Evolutionary conservation across 2,329 filamentous ascomycete species (phyloP), one percentile per base, ranked within the genome.

Genomic region (Colletotrichum camelliae): DNA sequence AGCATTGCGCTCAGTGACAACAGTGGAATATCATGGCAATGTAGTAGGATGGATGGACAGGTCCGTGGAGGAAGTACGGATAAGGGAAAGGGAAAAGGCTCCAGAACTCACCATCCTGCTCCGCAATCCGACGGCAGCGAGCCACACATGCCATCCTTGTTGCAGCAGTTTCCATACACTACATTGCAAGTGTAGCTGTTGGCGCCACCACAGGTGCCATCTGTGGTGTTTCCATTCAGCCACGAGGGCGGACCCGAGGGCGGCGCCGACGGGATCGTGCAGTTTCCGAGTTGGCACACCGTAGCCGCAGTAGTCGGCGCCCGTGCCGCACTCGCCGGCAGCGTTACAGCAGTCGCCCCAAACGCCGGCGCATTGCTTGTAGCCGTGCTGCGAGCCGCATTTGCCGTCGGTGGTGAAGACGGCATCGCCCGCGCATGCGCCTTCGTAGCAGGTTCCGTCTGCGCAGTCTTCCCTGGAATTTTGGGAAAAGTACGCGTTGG

Each of bases 381-480:
- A 77, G 27, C 80, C 80, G 77, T 85, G 69, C 4, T 79, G 21
- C 5, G 73, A 71, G 55, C 84, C 84, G 74, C 83, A 86, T 7
- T 70, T 82, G 18, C 84, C 85, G 74, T 85, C 82, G 4, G 80
- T 82, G 29, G 80, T 82, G 60, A 80, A 86, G 24, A 79, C 72
- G 9, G 24, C 52, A 73, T 80, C 79, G 18, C 83, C 83, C 4
- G 13, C 13, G 74, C 83, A 85, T 10, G 58, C 68, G 37, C 83
- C 84, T 39, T 82, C 80, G 74, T 81, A 84, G 77, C 83, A 85
- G 43, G 79, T 84, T 15, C 83, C 81, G 9, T 61, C 67, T 21
- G 78, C 77, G 74, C 83, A 85, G 72, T 84, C 82, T 31, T 15
- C 29, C 27, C 21, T 5, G 12, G 27, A 6, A 29, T 29, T 29